Conservation (phyloP, 768 basidiomycete genomes). For the Rhodotorula babjevae region DNA sequence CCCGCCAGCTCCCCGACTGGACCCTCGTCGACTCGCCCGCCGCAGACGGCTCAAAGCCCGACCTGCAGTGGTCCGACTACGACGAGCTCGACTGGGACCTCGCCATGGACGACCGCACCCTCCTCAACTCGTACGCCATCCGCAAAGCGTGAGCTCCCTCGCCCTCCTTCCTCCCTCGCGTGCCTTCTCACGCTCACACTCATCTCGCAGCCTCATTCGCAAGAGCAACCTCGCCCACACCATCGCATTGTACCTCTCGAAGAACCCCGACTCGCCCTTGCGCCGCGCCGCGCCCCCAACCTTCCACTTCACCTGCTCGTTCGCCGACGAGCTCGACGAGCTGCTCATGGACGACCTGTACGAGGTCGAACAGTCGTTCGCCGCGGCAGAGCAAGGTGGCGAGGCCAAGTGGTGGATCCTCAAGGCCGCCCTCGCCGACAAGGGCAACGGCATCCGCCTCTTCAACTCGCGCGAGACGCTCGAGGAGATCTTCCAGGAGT, state of each 20-base stretch:
- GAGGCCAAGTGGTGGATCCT: conserved; percentile 76
- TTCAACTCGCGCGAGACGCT: conserved; percentile 74
- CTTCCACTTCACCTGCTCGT: conserved; percentile 78
- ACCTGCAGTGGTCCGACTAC: conserved; percentile 35
- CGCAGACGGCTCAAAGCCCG: neutral
- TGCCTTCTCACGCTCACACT: neutral
- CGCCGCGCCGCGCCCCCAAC: conserved; percentile 61
- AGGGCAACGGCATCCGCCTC: conserved; percentile 87
- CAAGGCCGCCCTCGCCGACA: conserved; percentile 95
- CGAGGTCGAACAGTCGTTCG: conserved; percentile 67
- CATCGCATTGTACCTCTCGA: conserved; percentile 66
- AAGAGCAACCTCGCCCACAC: conserved; percentile 84
- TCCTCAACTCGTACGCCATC: conserved; percentile 33
- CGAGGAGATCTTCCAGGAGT: conserved; percentile 69
- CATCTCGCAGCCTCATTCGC: conserved; percentile 62
- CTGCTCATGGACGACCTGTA: conserved; percentile 87
- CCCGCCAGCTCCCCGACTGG: conserved; percentile 10
- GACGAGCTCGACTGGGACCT: conserved; percentile 35
- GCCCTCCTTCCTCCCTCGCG: neutral
- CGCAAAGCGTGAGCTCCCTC: conserved; percentile 24
- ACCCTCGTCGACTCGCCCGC: neutral
- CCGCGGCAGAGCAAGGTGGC: conserved; percentile 46
- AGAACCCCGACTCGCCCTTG: conserved; percentile 61
- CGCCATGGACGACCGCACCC: conserved; percentile 3
- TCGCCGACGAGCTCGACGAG: conserved; percentile 91